phyloP scores from a whole-genome alignment of 768 basidiomycete genomes.

The Tylopilus sp. region DNA sequence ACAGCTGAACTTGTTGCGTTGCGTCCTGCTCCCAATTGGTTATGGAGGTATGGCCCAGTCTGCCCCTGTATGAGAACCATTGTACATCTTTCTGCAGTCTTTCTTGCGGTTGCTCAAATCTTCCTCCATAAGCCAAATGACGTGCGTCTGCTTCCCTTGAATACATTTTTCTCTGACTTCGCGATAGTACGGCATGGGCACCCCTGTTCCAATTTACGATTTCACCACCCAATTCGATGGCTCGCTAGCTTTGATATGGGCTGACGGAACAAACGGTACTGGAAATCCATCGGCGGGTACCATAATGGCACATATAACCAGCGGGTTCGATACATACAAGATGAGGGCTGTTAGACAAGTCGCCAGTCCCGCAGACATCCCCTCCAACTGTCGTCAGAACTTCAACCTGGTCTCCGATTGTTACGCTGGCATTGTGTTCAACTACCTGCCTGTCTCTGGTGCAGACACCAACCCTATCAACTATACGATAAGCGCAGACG shows the following conservation, averaged over 20 bases:
- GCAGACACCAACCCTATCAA: slow-evolving; percentile 41
- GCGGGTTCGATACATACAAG: slow-evolving; percentile 48
- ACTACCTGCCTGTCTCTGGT: slow-evolving; percentile 45
- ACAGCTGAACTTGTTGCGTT: slow-evolving; percentile 58
- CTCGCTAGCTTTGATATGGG: slow-evolving; percentile 58
- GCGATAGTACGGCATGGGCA: slow-evolving; percentile 60
- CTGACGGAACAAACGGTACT: slow-evolving; percentile 58
- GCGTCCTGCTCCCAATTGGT: slow-evolving; percentile 59
- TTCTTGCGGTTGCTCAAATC: slow-evolving; percentile 60
- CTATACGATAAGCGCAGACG: slow-evolving; percentile 71
- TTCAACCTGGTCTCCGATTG: slow-evolving; percentile 69
- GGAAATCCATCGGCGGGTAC: slow-evolving; percentile 52
- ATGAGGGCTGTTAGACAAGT: slow-evolving; percentile 48
- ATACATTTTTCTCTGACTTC: not conserved
- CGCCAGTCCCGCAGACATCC: slow-evolving; percentile 46
- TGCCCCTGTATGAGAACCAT: not conserved
- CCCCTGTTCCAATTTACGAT: slow-evolving; percentile 46
- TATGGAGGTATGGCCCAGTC: slow-evolving; percentile 41
- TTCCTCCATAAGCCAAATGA: slow-evolving; percentile 58
- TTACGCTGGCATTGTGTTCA: slow-evolving; percentile 64
- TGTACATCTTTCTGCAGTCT: slow-evolving; percentile 32
- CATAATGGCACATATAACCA: slow-evolving; percentile 60
- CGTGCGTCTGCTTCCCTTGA: slow-evolving; percentile 34
- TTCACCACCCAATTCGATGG: slow-evolving; percentile 51
- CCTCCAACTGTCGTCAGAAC: slow-evolving; percentile 64